Conservation (phyloP, 768 basidiomycete genomes). For the Trametes gibbosa region DNA sequence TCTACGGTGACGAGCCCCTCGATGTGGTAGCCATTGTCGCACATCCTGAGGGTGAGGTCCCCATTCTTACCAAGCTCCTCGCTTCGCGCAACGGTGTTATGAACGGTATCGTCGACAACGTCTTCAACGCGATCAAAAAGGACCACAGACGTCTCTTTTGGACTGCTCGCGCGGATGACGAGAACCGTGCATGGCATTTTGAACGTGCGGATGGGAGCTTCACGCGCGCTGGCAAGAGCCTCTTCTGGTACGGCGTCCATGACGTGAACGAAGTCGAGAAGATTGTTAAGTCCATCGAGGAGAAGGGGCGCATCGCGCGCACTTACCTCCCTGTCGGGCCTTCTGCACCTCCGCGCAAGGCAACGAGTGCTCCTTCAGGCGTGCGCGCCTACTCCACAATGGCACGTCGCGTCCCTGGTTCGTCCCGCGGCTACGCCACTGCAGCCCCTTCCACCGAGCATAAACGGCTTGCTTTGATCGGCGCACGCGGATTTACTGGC, state of each 20-base stretch:
- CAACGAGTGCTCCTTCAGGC: slow-evolving; percentile 36
- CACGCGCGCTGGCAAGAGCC: slow-evolving; percentile 86
- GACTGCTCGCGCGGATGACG: slow-evolving; percentile 96
- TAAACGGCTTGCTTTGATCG: slow-evolving; percentile 93
- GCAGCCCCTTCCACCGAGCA: slow-evolving; percentile 57
- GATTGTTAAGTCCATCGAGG: slow-evolving; percentile 69
- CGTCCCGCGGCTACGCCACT: slow-evolving; percentile 79
- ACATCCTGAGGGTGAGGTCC: slow-evolving; percentile 83
- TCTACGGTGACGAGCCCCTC: slow-evolving; percentile 98
- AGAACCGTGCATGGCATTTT: slow-evolving; percentile 98
- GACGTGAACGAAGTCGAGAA: slow-evolving; percentile 90
- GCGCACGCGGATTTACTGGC: slow-evolving; percentile 94
- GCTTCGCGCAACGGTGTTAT: slow-evolving; percentile 84
- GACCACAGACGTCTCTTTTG: slow-evolving; percentile 94
- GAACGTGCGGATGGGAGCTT: slow-evolving; percentile 98
- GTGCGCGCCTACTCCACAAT: slow-evolving; percentile 58
- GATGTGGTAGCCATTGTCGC: slow-evolving; percentile 94
- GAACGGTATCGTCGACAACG: slow-evolving; percentile 95
- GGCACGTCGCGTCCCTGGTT: slow-evolving; percentile 44
- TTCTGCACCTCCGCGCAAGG: slow-evolving; percentile 56
- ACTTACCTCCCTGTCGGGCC: slow-evolving; percentile 88
- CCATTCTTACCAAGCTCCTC: slow-evolving; percentile 92
- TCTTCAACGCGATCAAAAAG: slow-evolving; percentile 94
- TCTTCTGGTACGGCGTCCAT: slow-evolving; percentile 98
- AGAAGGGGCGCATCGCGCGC: slow-evolving; percentile 80